These are phyloP conservation scores for Tagetes erecta DNA, from an alignment of 129 eudicot genomes.

Conservation along the genomic window DNA sequence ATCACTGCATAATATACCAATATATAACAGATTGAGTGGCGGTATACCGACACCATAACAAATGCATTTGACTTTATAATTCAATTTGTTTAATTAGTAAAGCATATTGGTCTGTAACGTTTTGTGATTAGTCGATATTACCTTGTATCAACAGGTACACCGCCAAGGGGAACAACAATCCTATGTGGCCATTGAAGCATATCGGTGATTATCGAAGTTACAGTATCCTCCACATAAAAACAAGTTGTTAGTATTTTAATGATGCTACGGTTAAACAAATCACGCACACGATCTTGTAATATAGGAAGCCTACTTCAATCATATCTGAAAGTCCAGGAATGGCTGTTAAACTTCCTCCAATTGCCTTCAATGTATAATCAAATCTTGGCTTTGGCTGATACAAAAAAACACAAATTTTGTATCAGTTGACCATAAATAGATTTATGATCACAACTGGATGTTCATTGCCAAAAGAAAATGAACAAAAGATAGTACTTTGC, in stretches of 20 bases:
- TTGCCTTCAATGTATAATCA: slow-evolving; percentile 88
- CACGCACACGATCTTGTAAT: not conserved
- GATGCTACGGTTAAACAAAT: slow-evolving; percentile 3
- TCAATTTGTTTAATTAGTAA: too few species aligned
- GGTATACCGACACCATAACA: too few species aligned
- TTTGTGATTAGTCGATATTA: slow-evolving; percentile 12
- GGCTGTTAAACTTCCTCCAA: slow-evolving; percentile 98
- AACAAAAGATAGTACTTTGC: not conserved
- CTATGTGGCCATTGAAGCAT: slow-evolving; percentile 99
- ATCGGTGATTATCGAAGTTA: slow-evolving; percentile 74
- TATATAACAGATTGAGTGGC: too few species aligned
- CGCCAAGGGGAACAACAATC: slow-evolving; percentile 98
- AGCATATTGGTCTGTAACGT: not conserved
- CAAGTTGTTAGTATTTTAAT: not conserved
- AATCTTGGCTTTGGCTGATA: slow-evolving; percentile 95
- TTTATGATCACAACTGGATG: not conserved
- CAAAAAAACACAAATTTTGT: slow-evolving; percentile 11
- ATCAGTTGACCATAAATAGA: slow-evolving; percentile 8
- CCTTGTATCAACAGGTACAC: slow-evolving; percentile 86
- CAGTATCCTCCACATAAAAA: slow-evolving; percentile 64
- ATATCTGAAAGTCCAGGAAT: slow-evolving; percentile 93
- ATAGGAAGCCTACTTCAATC: slow-evolving; percentile 71
- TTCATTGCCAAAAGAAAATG: not conserved
- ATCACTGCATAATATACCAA: slow-evolving; percentile 58
- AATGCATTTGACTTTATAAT: not conserved